A percentile compares a stretch with the other conserved stretches of the same genome.
Evolutionary conservation across 306 rosid species (phyloP).

Genomic region (Datisca glomerata): DNA sequence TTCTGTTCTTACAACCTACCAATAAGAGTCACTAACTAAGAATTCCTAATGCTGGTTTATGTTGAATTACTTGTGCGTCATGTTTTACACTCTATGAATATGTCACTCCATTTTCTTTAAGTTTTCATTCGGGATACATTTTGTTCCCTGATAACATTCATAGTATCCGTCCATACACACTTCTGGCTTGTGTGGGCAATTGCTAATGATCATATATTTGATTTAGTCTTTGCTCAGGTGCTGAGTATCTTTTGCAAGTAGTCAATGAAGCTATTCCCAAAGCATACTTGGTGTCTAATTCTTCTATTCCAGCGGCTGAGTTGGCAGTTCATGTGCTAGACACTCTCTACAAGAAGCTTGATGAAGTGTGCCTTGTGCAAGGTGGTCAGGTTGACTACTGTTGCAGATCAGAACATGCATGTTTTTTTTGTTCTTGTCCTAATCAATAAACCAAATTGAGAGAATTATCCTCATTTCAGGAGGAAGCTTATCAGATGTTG

Average conservation of each 20-base stretch:
- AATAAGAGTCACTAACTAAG: conserved; percentile 4
- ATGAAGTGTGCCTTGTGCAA: conserved; percentile 76
- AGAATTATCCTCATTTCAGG: conserved; percentile 38
- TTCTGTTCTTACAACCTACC: background rate
- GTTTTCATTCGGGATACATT: background rate
- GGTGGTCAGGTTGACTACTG: conserved; percentile 81
- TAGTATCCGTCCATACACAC: background rate
- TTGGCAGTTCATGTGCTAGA: conserved; percentile 70
- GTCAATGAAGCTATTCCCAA: conserved; percentile 65
- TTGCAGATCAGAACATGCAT: conserved; percentile 11
- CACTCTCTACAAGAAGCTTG: conserved; percentile 68
- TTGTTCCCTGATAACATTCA: background rate
- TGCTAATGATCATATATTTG: conserved; percentile 40
- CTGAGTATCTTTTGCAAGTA: conserved; percentile 58
- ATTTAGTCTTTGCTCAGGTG: conserved; percentile 82
- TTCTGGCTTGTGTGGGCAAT: conserved; percentile 6
- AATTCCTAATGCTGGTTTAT: too few species aligned
- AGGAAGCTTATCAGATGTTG: conserved; percentile 73
- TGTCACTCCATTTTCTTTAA: too few species aligned
- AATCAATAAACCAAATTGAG: conserved; percentile 18
- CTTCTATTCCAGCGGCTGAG: conserved; percentile 63
- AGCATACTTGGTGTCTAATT: conserved; percentile 40
- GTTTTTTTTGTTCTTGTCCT: conserved; percentile 7
- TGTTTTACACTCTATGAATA: too few species aligned
- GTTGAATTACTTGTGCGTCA: too few species aligned